These are phyloP conservation scores for Leishmania tarentolae DNA, from an alignment of 208 protist species.

Conservation along the genomic window DNA sequence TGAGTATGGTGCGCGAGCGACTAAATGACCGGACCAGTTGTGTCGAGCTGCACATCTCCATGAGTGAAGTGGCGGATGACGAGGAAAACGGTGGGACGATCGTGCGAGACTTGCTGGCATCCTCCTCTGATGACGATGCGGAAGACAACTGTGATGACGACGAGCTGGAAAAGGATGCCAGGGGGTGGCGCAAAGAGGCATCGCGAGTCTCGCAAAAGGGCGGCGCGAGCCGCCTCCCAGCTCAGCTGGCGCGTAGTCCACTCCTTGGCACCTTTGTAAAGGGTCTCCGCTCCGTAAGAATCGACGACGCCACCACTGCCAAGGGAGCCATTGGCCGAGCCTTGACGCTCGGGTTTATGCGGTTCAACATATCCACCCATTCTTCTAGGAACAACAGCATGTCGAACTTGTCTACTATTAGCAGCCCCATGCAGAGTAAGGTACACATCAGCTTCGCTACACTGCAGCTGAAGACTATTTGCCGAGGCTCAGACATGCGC, in stretches of 20 bases:
- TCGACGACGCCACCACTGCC: conserved; percentile 1
- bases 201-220: neutral
- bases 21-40: conserved; percentile 12
- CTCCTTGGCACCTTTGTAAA: conserved; percentile 21
- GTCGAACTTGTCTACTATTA: neutral
- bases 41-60: conserved; percentile 21
- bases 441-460: conserved; percentile 25
- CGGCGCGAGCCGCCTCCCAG: neutral
- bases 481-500: conserved; percentile 17
- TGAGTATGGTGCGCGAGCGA: conserved; percentile 12
- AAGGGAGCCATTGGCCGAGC: neutral
- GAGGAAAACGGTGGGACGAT: neutral
- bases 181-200: neutral
- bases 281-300: conserved; percentile 4
- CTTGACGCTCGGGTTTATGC: conserved; percentile 22
- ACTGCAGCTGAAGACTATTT: conserved; percentile 19
- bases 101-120: conserved; percentile 13
- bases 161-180: neutral
- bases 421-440: neutral
- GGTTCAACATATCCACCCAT: conserved; percentile 15
- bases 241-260: conserved; percentile 24
- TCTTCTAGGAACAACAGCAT: conserved; percentile 13
- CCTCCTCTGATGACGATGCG: neutral
- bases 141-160: neutral
- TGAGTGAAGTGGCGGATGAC: conserved; percentile 14